phyloP scores from a whole-genome alignment of 257 asterid species.

The Solanum virginianum region DNA sequence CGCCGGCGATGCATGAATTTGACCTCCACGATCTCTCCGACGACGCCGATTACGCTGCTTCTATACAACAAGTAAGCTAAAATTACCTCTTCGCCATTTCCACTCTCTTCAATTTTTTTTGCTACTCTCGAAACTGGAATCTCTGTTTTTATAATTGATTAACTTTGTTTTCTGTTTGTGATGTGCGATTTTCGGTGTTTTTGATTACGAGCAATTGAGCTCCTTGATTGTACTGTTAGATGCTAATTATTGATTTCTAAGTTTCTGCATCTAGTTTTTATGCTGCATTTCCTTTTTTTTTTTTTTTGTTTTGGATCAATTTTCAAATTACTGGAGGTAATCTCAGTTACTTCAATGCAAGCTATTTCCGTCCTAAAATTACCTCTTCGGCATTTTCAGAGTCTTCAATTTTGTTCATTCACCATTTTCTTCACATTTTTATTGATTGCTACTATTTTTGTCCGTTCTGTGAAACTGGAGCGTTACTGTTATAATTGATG shows the following conservation, averaged over 20 bases:
- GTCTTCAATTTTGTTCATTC: background rate
- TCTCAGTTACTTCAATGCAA: background rate
- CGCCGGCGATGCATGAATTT: constrained; percentile 52
- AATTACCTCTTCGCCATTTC: background rate
- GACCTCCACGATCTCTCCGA: constrained; percentile 76
- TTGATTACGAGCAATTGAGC: background rate
- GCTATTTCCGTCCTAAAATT: background rate
- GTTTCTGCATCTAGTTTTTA: background rate
- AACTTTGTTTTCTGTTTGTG: background rate
- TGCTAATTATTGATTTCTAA: background rate
- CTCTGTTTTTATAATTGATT: background rate
- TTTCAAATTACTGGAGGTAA: background rate
- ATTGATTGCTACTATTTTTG: background rate
- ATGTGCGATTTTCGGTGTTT: background rate
- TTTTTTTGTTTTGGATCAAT: background rate
- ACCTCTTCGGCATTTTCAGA: background rate
- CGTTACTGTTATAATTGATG: background rate
- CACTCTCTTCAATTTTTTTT: background rate
- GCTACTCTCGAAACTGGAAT: background rate
- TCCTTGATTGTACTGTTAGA: background rate
- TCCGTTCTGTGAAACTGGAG: background rate
- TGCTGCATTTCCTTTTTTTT: background rate
- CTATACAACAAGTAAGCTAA: constrained; percentile 3
- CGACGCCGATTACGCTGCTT: constrained; percentile 92
- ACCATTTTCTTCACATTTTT: background rate